Percentiles rank a stretch among this genome's conserved stretches.
phyloP scores from a whole-genome alignment of 179 eudicot genomes.

The Actinidia arguta region DNA sequence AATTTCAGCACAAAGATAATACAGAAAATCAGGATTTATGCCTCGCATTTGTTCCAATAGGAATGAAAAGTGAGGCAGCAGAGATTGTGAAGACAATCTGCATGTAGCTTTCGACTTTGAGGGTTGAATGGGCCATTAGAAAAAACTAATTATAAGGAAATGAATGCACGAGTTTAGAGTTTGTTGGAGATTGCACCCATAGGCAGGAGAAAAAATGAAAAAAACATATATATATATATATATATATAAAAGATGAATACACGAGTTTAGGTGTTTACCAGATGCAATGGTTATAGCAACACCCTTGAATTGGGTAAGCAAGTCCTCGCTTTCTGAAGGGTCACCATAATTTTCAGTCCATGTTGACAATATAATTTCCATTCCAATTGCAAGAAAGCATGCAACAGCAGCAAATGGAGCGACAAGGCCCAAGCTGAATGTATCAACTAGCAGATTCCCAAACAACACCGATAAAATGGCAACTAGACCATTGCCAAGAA shows the following conservation, averaged over 20 bases:
- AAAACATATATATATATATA: no score
- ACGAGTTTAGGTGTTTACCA: conserved; percentile 50
- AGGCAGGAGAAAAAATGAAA: no score
- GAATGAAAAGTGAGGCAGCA: conserved; percentile 79
- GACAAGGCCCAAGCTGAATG: conserved; percentile 84
- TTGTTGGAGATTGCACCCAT: no score
- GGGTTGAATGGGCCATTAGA: conserved; percentile 71
- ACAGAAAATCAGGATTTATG: no score
- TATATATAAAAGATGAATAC: background rate
- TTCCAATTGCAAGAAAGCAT: conserved; percentile 87
- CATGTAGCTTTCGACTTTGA: conserved; percentile 93
- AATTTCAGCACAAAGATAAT: no score
- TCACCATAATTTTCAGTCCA: conserved; percentile 98
- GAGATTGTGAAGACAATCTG: conserved; percentile 88
- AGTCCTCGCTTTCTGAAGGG: conserved; percentile 91
- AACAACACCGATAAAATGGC: conserved; percentile 88
- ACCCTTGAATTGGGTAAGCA: conserved; percentile 90
- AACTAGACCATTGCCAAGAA: conserved; percentile 94
- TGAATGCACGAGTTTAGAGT: no score
- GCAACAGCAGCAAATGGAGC: conserved; percentile 98
- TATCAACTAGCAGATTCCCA: conserved; percentile 85
- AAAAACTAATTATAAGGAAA: no score
- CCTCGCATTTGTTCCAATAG: conserved; percentile 75
- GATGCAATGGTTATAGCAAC: conserved; percentile 98
- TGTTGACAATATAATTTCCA: conserved; percentile 87